A percentile compares a stretch with the other conserved stretches of the same genome.
These are phyloP conservation scores for Mycena epipterygia DNA, from an alignment of 768 basidiomycete species.

Conservation along the genomic window DNA sequence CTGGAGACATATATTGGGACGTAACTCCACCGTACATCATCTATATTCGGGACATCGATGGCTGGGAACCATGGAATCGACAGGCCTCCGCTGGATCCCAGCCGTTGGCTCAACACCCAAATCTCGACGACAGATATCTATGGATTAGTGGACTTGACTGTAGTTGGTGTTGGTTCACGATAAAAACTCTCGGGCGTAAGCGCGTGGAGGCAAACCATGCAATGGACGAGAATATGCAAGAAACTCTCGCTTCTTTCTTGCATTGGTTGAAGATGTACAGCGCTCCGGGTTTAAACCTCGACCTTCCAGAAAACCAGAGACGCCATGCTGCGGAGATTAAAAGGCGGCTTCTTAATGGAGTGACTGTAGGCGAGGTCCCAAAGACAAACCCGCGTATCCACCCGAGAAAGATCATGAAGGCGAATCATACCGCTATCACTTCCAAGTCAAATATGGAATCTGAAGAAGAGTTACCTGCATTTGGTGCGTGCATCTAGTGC, in stretches of 20 bases:
- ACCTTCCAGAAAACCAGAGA: not conserved
- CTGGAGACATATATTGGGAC: conserved; percentile 7
- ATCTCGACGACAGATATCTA: not conserved
- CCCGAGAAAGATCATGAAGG: not conserved
- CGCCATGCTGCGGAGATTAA: not conserved
- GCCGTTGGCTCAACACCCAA: not conserved
- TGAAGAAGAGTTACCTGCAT: not conserved
- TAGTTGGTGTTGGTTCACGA: not conserved
- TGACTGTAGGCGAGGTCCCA: not conserved
- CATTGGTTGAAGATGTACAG: not conserved
- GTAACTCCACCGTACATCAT: not conserved
- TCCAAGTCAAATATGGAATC: not conserved
- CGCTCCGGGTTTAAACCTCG: not conserved
- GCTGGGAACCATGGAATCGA: not conserved
- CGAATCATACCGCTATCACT: not conserved
- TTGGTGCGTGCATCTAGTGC: not conserved
- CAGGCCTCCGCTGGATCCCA: not conserved
- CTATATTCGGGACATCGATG: not conserved
- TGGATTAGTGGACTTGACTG: not conserved
- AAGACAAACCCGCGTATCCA: not conserved
- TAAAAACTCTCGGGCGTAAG: not conserved
- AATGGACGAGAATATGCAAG: not conserved
- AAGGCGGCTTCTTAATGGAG: not conserved
- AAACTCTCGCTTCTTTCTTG: not conserved
- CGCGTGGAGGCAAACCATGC: not conserved